Base-by-base conservation (phyloP, 257 asterid species). In the Solanum paucissectum region DNA sequence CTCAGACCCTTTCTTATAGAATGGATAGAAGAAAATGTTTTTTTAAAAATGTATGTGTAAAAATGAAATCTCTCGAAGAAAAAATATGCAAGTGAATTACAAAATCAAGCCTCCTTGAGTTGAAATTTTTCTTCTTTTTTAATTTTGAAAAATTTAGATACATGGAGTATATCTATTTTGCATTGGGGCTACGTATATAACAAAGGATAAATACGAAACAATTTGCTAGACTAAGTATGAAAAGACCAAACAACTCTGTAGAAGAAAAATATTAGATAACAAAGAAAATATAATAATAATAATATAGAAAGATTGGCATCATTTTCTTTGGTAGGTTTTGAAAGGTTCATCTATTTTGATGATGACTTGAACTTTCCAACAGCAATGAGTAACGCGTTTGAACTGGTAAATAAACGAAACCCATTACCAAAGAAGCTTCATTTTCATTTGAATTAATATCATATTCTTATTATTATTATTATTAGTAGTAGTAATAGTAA, bases 251-350 rank as follows among this genome's bases (percentile, higher is more conserved):
- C 77, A 32, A 33, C 42, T 33, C 13, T 9, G 8, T 33, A 34
- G 27, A 34, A 72, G 40, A 32, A 71, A n/a, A 18, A 46, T 52
- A 16, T 52, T 74, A 36, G 82, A 73, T 74, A 21, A 21, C 5
- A 21, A 11, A 74, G 32, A 10, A 20, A n/a, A 16, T 1, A 86
- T 1, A n/a, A 49, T 86, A 73, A 34, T 60, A 74, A 37, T 72
- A 37, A 87, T 55, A 55, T 76, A 60, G 10, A 34, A 16, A 36
- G 11, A 12, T 88, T 83, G 27, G 4, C 55, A 86, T 91, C 93
- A 83, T 87, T 92, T 92, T 94, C 94, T n/a, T 89, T 83, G 93
- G 92, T 93, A 92, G 94, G 95, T 93, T 64, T 90, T 88, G 96
- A 91, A 91, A 89, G 89, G 79, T 90, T 87, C 87, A 89, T 87